Percentiles rank a stretch among this genome's conserved stretches.
phyloP scores from a whole-genome alignment of 176 grass and related monocot species.

The Pharus latifolius region DNA sequence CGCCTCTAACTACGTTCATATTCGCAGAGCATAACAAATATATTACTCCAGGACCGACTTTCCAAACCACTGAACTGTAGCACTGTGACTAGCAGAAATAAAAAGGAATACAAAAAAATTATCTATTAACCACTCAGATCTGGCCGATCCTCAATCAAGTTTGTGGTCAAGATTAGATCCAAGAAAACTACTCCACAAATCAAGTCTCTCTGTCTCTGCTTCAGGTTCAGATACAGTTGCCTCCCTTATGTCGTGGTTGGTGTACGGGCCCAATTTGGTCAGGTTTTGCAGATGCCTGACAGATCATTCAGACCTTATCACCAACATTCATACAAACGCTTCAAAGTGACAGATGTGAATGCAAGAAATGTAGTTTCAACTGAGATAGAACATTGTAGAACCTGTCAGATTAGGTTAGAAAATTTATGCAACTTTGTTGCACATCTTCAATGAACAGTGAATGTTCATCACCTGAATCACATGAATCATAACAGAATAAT shows the following conservation, averaged over 20 bases:
- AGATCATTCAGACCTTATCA: neutral
- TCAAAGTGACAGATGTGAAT: neutral
- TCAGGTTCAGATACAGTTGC: slow-evolving; percentile 2
- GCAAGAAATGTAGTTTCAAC: neutral
- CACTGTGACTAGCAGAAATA: no score
- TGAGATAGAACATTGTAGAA: no score
- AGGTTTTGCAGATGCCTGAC: slow-evolving; percentile 2
- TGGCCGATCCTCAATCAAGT: neutral
- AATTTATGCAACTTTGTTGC: neutral
- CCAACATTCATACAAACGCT: neutral
- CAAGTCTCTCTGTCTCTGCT: neutral
- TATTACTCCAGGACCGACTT: no score
- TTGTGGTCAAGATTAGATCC: neutral
- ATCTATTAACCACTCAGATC: neutral
- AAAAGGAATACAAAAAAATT: no score
- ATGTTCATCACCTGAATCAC: slow-evolving; percentile 8
- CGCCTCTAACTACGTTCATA: no score
- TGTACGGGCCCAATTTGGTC: slow-evolving; percentile 3
- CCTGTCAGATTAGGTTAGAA: no score
- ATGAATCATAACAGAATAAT: neutral
- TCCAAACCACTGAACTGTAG: no score
- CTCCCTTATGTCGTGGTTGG: no score
- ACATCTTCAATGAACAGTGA: neutral
- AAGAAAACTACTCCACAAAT: neutral
- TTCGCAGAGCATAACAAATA: no score